Conservation (phyloP, 495 filamentous ascomycete species). For the Penicillium roqueforti region DNA sequence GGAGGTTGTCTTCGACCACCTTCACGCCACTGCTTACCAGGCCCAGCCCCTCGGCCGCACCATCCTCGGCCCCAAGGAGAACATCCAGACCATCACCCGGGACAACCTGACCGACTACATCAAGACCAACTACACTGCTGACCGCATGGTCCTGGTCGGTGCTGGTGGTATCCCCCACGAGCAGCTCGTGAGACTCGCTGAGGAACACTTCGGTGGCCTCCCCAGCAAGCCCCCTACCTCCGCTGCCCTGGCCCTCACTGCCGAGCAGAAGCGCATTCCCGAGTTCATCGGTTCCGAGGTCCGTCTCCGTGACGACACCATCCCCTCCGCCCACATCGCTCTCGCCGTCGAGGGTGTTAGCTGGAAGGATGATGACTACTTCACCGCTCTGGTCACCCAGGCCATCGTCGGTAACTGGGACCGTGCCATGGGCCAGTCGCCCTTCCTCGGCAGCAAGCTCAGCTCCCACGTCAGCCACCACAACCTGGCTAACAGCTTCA, state of each 20-base stretch:
- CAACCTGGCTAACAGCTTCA: constrained; percentile 96
- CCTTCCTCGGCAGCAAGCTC: constrained; percentile 96
- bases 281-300: constrained; percentile 97
- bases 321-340: constrained; percentile 94
- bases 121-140: constrained; percentile 97
- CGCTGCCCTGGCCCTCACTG: constrained; percentile 57
- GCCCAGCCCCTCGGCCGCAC: constrained; percentile 93
- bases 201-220: constrained; percentile 86
- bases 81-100: constrained; percentile 92
- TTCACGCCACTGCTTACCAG: constrained; percentile 97
- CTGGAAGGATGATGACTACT: constrained; percentile 99
- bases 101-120: constrained; percentile 92
- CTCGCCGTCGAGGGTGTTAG: constrained; percentile 98
- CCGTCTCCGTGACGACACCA: constrained; percentile 89
- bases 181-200: constrained; percentile 89
- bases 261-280: constrained; percentile 76
- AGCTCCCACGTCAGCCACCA: constrained; percentile 88
- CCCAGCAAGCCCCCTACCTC: constrained; percentile 66
- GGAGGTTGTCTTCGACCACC: constrained; percentile 98
- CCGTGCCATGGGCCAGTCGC: constrained; percentile 93
- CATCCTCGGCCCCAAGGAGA: constrained; percentile 95
- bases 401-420: constrained; percentile 99
- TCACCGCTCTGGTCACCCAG: constrained; percentile 94
- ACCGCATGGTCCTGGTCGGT: constrained; percentile 98
- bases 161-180: constrained; percentile 91